phyloP scores from a whole-genome alignment of 176 grass and related monocot genomes.

The Sorghum bicolor region DNA sequence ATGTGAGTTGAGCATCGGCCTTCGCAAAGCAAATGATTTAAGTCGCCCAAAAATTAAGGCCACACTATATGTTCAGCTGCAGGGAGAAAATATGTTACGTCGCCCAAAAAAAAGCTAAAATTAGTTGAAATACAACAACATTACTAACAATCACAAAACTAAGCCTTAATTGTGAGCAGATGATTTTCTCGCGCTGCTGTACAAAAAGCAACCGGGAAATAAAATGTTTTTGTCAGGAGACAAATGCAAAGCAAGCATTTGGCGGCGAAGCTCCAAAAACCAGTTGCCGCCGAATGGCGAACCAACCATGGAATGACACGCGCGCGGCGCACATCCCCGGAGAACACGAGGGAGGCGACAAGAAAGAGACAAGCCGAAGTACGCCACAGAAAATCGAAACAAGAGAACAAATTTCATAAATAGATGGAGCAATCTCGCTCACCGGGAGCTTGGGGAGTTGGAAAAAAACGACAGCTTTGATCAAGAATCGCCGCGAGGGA shows the following conservation, averaged over 20 bases:
- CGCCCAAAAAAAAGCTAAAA: background rate
- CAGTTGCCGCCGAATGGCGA: background rate
- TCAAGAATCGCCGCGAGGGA: conserved; percentile 21
- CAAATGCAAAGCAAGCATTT: conserved; percentile 7
- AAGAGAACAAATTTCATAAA: background rate
- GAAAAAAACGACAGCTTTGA: conserved; percentile 17
- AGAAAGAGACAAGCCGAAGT: conserved; percentile 16
- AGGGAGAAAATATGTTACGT: no score
- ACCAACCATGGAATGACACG: conserved; percentile 9
- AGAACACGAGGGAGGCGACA: conserved; percentile 17
- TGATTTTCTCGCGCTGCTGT: background rate
- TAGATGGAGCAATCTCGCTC: background rate
- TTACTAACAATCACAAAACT: background rate
- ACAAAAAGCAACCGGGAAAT: background rate
- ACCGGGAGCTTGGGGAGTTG: background rate
- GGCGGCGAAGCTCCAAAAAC: conserved; percentile 7
- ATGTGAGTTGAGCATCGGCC: background rate
- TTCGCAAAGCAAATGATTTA: background rate
- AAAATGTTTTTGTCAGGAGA: background rate
- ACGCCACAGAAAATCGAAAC: background rate
- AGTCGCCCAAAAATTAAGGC: background rate
- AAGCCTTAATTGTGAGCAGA: background rate
- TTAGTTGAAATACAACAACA: background rate
- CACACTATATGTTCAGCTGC: no score
- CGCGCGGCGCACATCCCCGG: background rate